Evolutionary conservation across 306 rosid genomes (phyloP).

Genomic region (Corylus americana): DNA sequence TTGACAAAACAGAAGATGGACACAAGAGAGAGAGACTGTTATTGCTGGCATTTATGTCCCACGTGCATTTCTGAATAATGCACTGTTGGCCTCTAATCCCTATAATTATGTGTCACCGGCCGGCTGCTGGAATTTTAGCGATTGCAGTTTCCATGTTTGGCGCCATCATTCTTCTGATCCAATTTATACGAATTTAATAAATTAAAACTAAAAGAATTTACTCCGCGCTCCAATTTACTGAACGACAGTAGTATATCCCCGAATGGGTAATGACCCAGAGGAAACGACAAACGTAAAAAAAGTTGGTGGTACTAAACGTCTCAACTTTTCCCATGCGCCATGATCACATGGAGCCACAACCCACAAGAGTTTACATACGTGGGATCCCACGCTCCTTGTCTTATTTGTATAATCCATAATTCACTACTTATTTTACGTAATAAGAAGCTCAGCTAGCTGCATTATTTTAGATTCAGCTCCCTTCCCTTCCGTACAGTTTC

Average conservation of each 20-base stretch:
- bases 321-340: not conserved
- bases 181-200: too few relatives aligned
- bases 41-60: slow-evolving; percentile 15
- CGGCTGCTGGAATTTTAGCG: not conserved
- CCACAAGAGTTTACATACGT: not conserved
- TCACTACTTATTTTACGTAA: too few relatives aligned
- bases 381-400: not conserved
- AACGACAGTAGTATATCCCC: not conserved
- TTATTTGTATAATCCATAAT: too few relatives aligned
- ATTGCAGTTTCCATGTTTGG: too few relatives aligned
- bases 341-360: not conserved
- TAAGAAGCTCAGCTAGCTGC: too few relatives aligned
- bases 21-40: not conserved
- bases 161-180: too few relatives aligned
- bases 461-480: too few relatives aligned
- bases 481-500: too few relatives aligned
- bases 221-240: not conserved
- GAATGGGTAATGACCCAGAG: not conserved
- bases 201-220: too few relatives aligned
- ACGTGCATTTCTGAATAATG: not conserved
- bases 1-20: not conserved
- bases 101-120: not conserved
- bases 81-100: not conserved
- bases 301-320: not conserved
- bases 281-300: slow-evolving; percentile 16